A percentile compares a stretch with the other conserved stretches of the same genome.
phyloP scores from a whole-genome alignment of 2,329 filamentous ascomycete species.

The Stylonectria norvegica region DNA sequence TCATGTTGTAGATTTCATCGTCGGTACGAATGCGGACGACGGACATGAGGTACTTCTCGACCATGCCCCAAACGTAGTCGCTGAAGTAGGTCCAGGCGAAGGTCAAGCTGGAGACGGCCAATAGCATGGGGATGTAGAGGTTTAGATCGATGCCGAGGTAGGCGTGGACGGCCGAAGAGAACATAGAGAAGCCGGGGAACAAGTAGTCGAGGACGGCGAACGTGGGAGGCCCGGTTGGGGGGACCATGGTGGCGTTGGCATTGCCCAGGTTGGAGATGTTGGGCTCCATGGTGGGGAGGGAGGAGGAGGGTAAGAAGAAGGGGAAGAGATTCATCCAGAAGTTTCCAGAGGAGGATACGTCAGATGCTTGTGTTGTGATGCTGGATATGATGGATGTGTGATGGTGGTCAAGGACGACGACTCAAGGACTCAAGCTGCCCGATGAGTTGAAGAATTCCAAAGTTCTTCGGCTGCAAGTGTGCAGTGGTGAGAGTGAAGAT shows the following conservation, averaged over 20 bases:
- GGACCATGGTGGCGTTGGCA: not conserved
- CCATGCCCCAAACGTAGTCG: slow-evolving; percentile 43
- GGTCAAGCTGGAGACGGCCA: slow-evolving; percentile 47
- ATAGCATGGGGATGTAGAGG: slow-evolving; percentile 57
- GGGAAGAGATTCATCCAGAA: not conserved
- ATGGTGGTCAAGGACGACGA: not conserved
- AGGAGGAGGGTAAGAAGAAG: slow-evolving; percentile 7
- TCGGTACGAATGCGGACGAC: slow-evolving; percentile 64
- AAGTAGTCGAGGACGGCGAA: slow-evolving; percentile 57
- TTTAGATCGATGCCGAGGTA: slow-evolving; percentile 62
- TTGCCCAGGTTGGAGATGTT: slow-evolving; percentile 18
- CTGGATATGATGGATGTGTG: not conserved
- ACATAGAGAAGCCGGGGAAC: slow-evolving; percentile 62
- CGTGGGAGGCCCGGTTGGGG: slow-evolving; percentile 30
- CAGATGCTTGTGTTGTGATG: not conserved
- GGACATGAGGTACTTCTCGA: slow-evolving; percentile 59
- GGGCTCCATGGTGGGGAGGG: slow-evolving; percentile 22
- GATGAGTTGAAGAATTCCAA: not conserved
- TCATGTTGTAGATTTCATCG: slow-evolving; percentile 69
- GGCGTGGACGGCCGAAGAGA: slow-evolving; percentile 50
- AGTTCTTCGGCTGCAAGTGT: not conserved
- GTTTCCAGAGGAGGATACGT: not conserved
- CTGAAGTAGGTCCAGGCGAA: slow-evolving; percentile 53
- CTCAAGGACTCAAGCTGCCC: not conserved
- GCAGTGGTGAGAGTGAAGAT: not conserved